Percentiles rank a stretch among this genome's conserved stretches.
Evolutionary conservation across 2,329 filamentous ascomycete species (phyloP).

Genomic region (Fusarium poae): DNA sequence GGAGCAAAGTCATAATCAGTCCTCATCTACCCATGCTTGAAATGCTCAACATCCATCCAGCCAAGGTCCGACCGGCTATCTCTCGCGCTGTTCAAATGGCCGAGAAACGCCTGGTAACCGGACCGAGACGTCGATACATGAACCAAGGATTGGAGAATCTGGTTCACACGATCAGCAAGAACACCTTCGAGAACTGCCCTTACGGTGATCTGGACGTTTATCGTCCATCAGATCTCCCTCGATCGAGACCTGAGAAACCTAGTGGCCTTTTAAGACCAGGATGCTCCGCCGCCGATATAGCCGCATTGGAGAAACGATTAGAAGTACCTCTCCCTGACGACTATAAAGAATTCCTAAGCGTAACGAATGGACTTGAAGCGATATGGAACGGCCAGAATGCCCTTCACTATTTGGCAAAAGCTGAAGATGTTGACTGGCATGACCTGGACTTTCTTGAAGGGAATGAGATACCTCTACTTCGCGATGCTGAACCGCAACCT

Average conservation of each 20-base stretch:
- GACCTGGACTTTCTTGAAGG: constrained; percentile 5
- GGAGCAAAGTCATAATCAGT: constrained; percentile 4
- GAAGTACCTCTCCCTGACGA: not conserved
- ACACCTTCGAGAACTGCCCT: constrained; percentile 12
- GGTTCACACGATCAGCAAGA: constrained; percentile 1
- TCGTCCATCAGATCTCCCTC: not conserved
- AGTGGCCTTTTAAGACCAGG: not conserved
- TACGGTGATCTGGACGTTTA: constrained; percentile 3
- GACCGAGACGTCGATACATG: not conserved
- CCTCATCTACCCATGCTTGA: constrained; percentile 2
- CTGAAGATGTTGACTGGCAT: constrained; percentile 11
- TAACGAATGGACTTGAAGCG: constrained; percentile 8
- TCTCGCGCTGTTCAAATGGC: not conserved
- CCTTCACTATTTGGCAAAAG: constrained; percentile 2
- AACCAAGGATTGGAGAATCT: not conserved
- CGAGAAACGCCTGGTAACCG: not conserved
- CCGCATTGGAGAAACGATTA: constrained; percentile 1
- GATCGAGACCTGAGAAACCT: not conserved
- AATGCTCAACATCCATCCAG: constrained; percentile 13
- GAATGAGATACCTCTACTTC: not conserved
- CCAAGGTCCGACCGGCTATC: constrained; percentile 11
- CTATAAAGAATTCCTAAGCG: constrained; percentile 4
- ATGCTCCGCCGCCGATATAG: not conserved
- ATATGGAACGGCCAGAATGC: constrained; percentile 17
- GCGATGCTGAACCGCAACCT: not conserved